phyloP scores from a whole-genome alignment of 2,329 filamentous ascomycete species.

The Bipolaris sorokiniana region DNA sequence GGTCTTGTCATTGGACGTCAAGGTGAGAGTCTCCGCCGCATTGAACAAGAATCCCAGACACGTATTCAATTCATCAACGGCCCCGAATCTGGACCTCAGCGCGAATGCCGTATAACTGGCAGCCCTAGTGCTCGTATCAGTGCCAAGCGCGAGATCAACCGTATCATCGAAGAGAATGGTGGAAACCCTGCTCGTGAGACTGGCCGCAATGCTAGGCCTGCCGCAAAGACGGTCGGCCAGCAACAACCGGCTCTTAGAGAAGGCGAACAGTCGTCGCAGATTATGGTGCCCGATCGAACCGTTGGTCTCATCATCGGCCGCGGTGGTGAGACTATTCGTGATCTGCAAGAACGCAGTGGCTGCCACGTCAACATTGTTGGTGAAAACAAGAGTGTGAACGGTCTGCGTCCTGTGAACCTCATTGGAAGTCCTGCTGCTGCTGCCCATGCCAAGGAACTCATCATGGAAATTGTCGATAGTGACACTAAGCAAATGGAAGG shows the following conservation, averaged over 20 bases:
- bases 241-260: conserved; percentile 66
- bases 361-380: conserved; percentile 96
- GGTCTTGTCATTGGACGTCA: conserved; percentile 90
- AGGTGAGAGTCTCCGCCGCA: conserved; percentile 84
- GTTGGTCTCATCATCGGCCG: conserved; percentile 94
- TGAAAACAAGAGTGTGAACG: conserved; percentile 91
- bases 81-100: conserved; percentile 73
- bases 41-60: conserved; percentile 81
- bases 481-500: conserved; percentile 66
- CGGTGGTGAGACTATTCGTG: conserved; percentile 89
- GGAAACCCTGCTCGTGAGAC: conserved; percentile 55
- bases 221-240: conserved; percentile 47
- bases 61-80: conserved; percentile 87
- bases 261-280: conserved; percentile 85
- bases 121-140: conserved; percentile 72
- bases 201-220: conserved; percentile 48
- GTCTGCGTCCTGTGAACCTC: conserved; percentile 85
- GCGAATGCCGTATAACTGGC: conserved; percentile 86
- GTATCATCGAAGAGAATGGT: conserved; percentile 86
- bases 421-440: conserved; percentile 80
- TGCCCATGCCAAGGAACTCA: conserved; percentile 80
- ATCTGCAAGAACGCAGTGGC: conserved; percentile 88
- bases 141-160: conserved; percentile 82
- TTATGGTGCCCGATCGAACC: conserved; percentile 93
- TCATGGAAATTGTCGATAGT: conserved; percentile 93